Percentiles rank a stretch among this genome's conserved stretches.
phyloP scores from a whole-genome alignment of 768 basidiomycete genomes.

The Suillus decipiens region DNA sequence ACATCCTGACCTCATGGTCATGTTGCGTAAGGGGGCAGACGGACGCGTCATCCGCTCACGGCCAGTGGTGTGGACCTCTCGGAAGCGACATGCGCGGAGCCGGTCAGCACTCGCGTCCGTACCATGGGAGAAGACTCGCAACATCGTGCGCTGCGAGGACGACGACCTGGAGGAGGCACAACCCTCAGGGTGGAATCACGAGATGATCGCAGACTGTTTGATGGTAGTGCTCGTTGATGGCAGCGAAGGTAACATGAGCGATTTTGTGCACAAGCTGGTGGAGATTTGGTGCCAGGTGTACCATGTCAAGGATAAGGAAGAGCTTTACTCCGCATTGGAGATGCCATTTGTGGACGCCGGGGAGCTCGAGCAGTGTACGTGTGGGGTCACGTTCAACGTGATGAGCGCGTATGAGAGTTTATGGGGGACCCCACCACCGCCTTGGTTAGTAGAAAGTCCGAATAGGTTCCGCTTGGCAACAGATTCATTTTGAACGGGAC shows the following conservation, averaged over 20 bases:
- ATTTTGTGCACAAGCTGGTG: constrained; percentile 31
- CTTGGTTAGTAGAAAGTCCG: constrained; percentile 11
- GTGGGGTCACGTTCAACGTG: constrained; percentile 16
- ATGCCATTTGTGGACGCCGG: constrained; percentile 24
- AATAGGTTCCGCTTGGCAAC: constrained; percentile 8
- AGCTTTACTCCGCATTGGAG: constrained; percentile 24
- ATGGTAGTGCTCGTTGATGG: constrained; percentile 32
- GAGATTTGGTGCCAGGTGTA: constrained; percentile 32
- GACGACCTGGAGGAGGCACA: constrained; percentile 27
- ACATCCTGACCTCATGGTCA: constrained; percentile 33
- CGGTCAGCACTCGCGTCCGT: constrained; percentile 25
- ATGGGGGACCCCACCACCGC: constrained; percentile 27
- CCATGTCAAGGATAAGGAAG: constrained; percentile 20
- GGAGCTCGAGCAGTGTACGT: constrained; percentile 26
- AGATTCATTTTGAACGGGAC: constrained; percentile 2
- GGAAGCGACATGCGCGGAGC: constrained; percentile 28
- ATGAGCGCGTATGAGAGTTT: constrained; percentile 23
- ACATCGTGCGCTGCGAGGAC: constrained; percentile 22
- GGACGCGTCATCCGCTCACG: constrained; percentile 30
- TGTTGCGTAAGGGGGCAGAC: constrained; percentile 31
- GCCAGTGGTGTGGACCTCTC: constrained; percentile 29
- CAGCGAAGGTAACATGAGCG: constrained; percentile 28
- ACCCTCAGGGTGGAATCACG: constrained; percentile 19
- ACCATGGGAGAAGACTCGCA: constrained; percentile 26
- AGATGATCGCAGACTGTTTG: constrained; percentile 29